Evolutionary conservation across 2,329 filamentous ascomycete species (phyloP).

Genomic region (Trichophyton verrucosum): DNA sequence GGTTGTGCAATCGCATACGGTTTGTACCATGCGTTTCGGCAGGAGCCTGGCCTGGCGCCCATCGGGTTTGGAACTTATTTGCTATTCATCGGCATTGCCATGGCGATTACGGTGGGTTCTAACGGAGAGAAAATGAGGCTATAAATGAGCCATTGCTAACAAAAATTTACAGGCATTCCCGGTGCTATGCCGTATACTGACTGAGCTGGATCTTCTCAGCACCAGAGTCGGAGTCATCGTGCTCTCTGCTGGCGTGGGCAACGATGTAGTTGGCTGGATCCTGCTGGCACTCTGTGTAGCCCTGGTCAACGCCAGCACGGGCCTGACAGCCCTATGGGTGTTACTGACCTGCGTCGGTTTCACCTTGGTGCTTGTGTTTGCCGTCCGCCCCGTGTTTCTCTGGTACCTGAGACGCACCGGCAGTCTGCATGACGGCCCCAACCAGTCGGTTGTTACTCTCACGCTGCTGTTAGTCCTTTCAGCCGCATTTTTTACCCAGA

Average conservation of each 20-base stretch:
- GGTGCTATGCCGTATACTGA: conserved; percentile 84
- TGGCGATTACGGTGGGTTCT: conserved; percentile 65
- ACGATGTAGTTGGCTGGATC: conserved; percentile 87
- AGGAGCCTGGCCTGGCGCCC: conserved; percentile 43
- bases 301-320: conserved; percentile 74
- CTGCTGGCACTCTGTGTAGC: conserved; percentile 86
- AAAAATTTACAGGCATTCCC: conserved; percentile 51
- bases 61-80: conserved; percentile 52
- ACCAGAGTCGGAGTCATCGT: conserved; percentile 55
- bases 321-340: conserved; percentile 73
- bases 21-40: conserved; percentile 59
- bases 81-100: conserved; percentile 82
- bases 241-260: conserved; percentile 77
- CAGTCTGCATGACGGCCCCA: conserved; percentile 75
- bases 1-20: conserved; percentile 72
- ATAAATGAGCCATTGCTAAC: background rate
- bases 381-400: conserved; percentile 60
- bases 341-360: conserved; percentile 64
- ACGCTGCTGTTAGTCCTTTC: conserved; percentile 67
- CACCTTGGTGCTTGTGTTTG: conserved; percentile 60
- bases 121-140: background rate
- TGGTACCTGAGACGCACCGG: conserved; percentile 62
- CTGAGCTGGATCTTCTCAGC: conserved; percentile 70
- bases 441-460: conserved; percentile 69
- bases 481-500: conserved; percentile 75